Percentiles rank a stretch among this genome's conserved stretches.
Conservation (phyloP, 2,329 filamentous ascomycete genomes). For the Diaporthe citri region DNA sequence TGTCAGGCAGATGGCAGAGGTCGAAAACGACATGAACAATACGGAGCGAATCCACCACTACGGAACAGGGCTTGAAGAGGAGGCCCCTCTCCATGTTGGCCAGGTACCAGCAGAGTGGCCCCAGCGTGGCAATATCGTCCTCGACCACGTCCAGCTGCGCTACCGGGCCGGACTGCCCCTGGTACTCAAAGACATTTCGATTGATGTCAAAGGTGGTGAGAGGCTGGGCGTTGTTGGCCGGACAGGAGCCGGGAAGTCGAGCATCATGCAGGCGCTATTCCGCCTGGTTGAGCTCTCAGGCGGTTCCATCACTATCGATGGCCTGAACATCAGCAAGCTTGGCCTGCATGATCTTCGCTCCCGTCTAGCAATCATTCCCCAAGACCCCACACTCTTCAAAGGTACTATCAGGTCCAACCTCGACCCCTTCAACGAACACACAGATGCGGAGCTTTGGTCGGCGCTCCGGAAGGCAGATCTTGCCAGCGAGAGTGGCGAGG, state of each 20-base stretch:
- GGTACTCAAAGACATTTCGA: conserved; percentile 76
- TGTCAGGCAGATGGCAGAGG: conserved; percentile 93
- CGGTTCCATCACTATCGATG: conserved; percentile 60
- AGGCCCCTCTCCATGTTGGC: conserved; percentile 83
- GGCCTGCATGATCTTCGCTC: conserved; percentile 72
- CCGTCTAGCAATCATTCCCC: conserved; percentile 74
- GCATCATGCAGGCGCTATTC: conserved; percentile 74
- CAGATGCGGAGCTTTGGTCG: conserved; percentile 82
- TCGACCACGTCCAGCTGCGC: conserved; percentile 82
- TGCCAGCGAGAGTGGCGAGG: conserved; percentile 56
- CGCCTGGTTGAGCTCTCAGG: conserved; percentile 62
- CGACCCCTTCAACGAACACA: conserved; percentile 83
- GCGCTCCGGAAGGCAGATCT: conserved; percentile 83
- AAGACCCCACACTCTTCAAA: conserved; percentile 75
- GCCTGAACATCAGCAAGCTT: conserved; percentile 67
- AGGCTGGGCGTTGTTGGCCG: conserved; percentile 79
- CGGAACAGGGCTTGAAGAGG: conserved; percentile 86
- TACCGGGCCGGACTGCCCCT: conserved; percentile 80
- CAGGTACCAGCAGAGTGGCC: conserved; percentile 85
- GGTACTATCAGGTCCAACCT: conserved; percentile 84
- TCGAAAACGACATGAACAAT: conserved; percentile 98
- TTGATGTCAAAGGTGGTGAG: conserved; percentile 81
- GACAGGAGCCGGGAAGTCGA: conserved; percentile 75
- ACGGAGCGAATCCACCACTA: conserved; percentile 94
- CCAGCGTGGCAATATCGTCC: conserved; percentile 83